Base-by-base conservation (phyloP, 2,329 filamentous ascomycete species). In the Aspergillus jensenii region DNA sequence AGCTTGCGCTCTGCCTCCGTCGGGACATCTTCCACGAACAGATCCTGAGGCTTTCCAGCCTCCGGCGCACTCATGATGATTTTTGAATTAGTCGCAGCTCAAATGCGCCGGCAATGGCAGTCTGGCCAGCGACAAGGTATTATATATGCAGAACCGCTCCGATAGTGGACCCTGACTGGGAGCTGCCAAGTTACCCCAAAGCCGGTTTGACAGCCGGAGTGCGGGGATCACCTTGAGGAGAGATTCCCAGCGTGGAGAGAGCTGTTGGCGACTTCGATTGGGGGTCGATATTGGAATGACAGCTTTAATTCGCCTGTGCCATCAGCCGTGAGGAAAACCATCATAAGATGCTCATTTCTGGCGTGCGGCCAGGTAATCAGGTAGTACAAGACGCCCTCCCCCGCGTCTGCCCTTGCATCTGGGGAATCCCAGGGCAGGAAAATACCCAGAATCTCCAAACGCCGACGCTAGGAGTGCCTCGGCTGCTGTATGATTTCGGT, bases 1-100 rank as follows among this genome's bases (percentile, higher is more conserved):
- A 62, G 45, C 25, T 47, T 45, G 27, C 39, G 45, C 53, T 61
- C 55, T 33, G 49, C 56, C 19, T 44, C 59, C n/a, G 57, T 56
- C 5, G 46, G 53, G n/a, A 55, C 53, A 49, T 55, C 45, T 14
- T 58, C 58, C 12, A 43, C 40, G 12, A 56, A 58, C 33, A 60
- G 25, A 14, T 58, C 55, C 23, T 58, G 56, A 9, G 45, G 50
- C 33, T 58, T 54, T 8, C 43, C 39, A 15, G 55, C n/a, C 15
- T 60, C 58, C 6, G 8, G 12, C n/a, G 37, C 17, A 50, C 11
- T n/a, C 47, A 50, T 51, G 6, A 19, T 50, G 8, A 11, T 33
- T 27, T 15, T n/a, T 11, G 11, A 6, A 49, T 15, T 14, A 14
- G n/a, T n/a, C 3, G 6, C 9, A 31, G 27, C 27, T 31, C 27